These are phyloP conservation scores for Lasiodiplodia sp. DNA, from an alignment of 2,329 filamentous ascomycete species.

Conservation along the genomic window DNA sequence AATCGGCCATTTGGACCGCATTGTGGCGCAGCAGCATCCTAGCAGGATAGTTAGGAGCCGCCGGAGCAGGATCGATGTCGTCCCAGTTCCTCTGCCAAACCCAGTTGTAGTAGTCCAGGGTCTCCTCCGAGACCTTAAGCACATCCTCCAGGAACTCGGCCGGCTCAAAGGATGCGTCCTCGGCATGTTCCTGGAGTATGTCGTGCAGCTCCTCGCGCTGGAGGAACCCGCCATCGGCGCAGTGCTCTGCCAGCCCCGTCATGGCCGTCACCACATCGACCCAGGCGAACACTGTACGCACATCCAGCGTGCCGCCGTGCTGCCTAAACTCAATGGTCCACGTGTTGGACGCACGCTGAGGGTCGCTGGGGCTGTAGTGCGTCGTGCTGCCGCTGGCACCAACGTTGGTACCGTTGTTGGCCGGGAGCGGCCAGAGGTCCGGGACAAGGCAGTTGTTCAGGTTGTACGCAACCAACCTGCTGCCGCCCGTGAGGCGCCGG, in stretches of 20 bases:
- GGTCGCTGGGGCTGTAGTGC: no score
- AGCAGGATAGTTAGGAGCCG: no score
- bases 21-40: no score
- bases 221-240: neutral
- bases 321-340: constrained; percentile 43
- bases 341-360: no score
- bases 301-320: constrained; percentile 37
- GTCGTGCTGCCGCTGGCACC: neutral
- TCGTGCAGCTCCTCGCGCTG: neutral
- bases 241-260: neutral
- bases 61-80: no score
- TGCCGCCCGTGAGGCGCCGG: neutral
- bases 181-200: rapidly evolving
- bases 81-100: no score
- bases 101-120: neutral
- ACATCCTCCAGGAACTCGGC: neutral
- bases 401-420: neutral
- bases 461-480: neutral
- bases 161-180: neutral
- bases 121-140: neutral
- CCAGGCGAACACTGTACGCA: constrained; percentile 38
- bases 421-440: no score
- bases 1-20: no score
- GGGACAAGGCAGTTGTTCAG: neutral
- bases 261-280: constrained; percentile 33